phyloP scores from a whole-genome alignment of 2,329 filamentous ascomycete species.

The Alternaria burnsii region DNA sequence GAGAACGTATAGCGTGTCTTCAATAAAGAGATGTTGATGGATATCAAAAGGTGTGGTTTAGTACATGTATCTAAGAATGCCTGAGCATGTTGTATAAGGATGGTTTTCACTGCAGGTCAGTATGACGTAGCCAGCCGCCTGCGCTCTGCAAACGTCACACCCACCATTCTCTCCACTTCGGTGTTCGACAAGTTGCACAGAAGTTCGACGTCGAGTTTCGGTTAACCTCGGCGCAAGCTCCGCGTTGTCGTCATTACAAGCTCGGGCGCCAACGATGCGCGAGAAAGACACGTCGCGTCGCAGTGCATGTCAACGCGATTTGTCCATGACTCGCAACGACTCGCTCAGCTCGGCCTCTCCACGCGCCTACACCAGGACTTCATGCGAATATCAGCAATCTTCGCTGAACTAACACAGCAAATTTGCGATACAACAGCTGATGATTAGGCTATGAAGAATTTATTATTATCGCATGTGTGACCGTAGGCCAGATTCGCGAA shows the following conservation, averaged over 20 bases:
- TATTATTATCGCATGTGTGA: not conserved
- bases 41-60: not conserved
- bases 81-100: not conserved
- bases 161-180: not conserved
- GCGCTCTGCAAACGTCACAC: constrained; percentile 10
- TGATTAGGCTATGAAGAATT: not conserved
- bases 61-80: not conserved
- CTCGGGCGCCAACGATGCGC: not conserved
- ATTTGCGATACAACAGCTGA: not conserved
- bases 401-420: not conserved
- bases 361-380: not conserved
- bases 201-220: not conserved
- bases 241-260: not conserved
- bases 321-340: not conserved
- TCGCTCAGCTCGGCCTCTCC: not conserved
- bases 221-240: not conserved
- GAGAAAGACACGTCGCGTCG: not conserved
- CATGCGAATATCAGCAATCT: not conserved
- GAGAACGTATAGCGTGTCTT: too few relatives aligned
- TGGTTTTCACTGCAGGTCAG: constrained; percentile 11
- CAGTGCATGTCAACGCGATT: not conserved
- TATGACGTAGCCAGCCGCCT: constrained; percentile 18
- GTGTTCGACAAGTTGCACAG: not conserved
- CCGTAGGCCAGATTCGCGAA: not conserved
- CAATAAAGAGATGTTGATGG: not conserved